Evolutionary conservation across 805 yeast genomes (phyloP).

Genomic region (Yarrowia osloensis): DNA sequence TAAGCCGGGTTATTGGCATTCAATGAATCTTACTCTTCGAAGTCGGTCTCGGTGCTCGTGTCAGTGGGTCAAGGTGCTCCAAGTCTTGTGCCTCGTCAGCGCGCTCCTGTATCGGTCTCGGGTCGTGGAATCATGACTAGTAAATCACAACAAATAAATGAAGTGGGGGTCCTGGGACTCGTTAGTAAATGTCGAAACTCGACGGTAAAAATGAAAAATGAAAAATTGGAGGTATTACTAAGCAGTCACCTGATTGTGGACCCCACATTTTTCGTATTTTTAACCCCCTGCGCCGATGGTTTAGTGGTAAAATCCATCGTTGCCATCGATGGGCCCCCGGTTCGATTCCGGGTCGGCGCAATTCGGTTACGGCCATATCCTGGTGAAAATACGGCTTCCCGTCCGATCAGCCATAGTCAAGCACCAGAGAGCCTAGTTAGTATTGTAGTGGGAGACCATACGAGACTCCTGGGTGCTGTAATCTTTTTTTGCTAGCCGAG

Average conservation of each 20-base stretch:
- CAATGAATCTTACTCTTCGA: too few relatives aligned
- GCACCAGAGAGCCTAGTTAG: conserved; percentile 29
- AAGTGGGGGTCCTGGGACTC: too few relatives aligned
- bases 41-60: too few relatives aligned
- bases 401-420: conserved; percentile 29
- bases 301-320: conserved; percentile 26
- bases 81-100: too few relatives aligned
- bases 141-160: too few relatives aligned
- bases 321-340: conserved; percentile 29
- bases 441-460: conserved; percentile 28
- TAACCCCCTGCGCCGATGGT: conserved; percentile 11
- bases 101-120: too few relatives aligned
- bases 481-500: neutral
- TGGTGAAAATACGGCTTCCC: conserved; percentile 27
- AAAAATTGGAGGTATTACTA: neutral
- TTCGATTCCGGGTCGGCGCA: conserved; percentile 28
- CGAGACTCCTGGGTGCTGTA: conserved; percentile 27
- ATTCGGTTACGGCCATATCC: conserved; percentile 24
- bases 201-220: too few relatives aligned
- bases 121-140: too few relatives aligned
- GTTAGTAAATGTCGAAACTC: too few relatives aligned
- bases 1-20: too few relatives aligned
- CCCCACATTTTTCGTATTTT: neutral
- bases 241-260: neutral
- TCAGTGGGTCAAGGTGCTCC: too few relatives aligned